Percentiles rank a stretch among this genome's conserved stretches.
phyloP scores from a whole-genome alignment of 2,329 filamentous ascomycete genomes.

The Aspergillus transmontanensis region DNA sequence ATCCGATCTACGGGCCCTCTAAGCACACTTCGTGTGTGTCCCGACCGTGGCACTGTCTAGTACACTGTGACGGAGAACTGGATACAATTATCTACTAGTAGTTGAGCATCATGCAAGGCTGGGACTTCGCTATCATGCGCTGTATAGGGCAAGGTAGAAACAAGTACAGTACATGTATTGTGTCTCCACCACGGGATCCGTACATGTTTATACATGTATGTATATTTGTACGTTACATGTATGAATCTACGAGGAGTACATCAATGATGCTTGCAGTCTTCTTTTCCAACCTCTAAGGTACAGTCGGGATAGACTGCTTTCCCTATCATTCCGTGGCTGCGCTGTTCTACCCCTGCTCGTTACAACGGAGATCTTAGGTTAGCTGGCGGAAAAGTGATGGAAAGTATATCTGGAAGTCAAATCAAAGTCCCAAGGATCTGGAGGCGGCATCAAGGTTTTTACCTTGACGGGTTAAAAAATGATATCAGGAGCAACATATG shows the following conservation, averaged over 20 bases:
- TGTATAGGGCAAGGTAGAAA: neutral
- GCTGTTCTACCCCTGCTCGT: neutral
- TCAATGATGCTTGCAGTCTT: neutral
- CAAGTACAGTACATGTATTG: neutral
- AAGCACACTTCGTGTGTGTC: neutral
- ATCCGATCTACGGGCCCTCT: neutral
- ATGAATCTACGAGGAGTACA: neutral
- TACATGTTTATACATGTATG: conserved; percentile 3
- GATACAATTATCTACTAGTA: neutral
- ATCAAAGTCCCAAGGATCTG: neutral
- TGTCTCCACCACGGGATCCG: neutral
- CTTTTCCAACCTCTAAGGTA: neutral
- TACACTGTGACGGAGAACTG: neutral
- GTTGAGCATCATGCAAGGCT: neutral
- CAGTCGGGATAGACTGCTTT: neutral
- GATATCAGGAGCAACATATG: neutral
- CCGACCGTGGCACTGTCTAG: neutral
- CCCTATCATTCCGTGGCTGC: neutral
- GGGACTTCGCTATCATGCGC: neutral
- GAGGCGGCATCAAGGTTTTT: neutral
- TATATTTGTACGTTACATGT: neutral
- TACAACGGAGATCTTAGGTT: neutral
- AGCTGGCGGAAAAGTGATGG: neutral
- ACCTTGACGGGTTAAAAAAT: conserved; percentile 2
- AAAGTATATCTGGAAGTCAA: neutral